Percentiles rank a stretch among this genome's conserved stretches.
These are phyloP conservation scores for Sicyos edulis DNA, from an alignment of 306 rosid species.

Conservation along the genomic window DNA sequence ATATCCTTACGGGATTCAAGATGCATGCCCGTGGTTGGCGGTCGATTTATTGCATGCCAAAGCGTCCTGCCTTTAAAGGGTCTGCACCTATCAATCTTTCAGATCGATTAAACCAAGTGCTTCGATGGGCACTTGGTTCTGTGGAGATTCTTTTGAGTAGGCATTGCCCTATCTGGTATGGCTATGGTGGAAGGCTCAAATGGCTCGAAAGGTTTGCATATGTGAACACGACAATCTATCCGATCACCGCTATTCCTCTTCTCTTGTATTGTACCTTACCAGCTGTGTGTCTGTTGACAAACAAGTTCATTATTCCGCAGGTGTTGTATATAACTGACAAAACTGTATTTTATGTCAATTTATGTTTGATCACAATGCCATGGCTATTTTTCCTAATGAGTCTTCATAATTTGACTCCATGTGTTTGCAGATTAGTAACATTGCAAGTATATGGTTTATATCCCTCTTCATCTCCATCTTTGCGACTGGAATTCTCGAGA, in stretches of 20 bases:
- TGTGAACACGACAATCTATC: conserved; percentile 94
- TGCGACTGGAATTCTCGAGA: conserved; percentile 93
- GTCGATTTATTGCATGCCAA: conserved; percentile 87
- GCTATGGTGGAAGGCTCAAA: conserved; percentile 84
- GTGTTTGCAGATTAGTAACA: conserved; percentile 78
- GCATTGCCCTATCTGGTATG: conserved; percentile 97
- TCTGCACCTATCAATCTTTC: conserved; percentile 98
- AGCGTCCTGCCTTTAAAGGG: conserved; percentile 89
- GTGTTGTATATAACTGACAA: conserved; percentile 35
- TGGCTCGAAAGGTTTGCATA: conserved; percentile 95
- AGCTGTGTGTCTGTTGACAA: conserved; percentile 90
- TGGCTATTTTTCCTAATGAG: neutral
- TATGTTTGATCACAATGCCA: neutral
- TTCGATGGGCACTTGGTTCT: conserved; percentile 94
- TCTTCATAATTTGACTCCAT: conserved; percentile 3
- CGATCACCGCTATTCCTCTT: conserved; percentile 85
- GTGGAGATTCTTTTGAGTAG: conserved; percentile 93
- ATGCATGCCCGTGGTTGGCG: conserved; percentile 99
- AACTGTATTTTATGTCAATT: neutral
- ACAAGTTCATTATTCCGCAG: conserved; percentile 99
- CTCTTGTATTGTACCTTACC: conserved; percentile 88
- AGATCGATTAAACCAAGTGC: conserved; percentile 96
- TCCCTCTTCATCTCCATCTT: conserved; percentile 94
- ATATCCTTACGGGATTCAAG: conserved; percentile 96
- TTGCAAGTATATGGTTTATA: conserved; percentile 94